Conservation (phyloP, 345 rosid genomes). For the Salix viminalis region DNA sequence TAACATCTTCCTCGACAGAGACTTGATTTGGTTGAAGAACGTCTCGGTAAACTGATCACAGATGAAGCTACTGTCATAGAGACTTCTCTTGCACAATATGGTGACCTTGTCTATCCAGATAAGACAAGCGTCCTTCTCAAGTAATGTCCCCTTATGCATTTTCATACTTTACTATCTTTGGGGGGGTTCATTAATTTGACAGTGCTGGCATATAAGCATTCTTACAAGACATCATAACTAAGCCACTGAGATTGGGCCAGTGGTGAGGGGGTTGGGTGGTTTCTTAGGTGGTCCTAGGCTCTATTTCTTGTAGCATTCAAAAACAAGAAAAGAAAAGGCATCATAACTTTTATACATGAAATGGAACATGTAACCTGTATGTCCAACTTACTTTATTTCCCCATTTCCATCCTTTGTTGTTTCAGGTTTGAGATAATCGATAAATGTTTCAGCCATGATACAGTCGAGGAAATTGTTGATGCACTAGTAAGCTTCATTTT, state of each 20-base stretch:
- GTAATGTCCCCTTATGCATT: conserved; percentile 33
- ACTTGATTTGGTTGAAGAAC: conserved; percentile 68
- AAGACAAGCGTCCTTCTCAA: conserved; percentile 53
- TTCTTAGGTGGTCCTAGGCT: not conserved
- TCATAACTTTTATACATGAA: not conserved
- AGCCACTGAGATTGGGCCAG: not conserved
- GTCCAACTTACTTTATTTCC: not conserved
- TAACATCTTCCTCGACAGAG: conserved; percentile 42
- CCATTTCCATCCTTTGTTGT: not conserved
- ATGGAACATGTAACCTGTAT: not conserved
- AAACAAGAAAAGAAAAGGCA: not conserved
- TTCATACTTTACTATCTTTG: not conserved
- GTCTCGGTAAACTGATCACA: conserved; percentile 68
- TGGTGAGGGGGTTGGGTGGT: not conserved
- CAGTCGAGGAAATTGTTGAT: conserved; percentile 78
- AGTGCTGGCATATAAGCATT: not conserved
- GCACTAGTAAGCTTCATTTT: conserved; percentile 56
- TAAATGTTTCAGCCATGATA: conserved; percentile 75
- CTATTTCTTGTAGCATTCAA: not conserved
- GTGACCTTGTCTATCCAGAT: conserved; percentile 79
- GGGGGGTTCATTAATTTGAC: not conserved
- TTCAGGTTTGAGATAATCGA: conserved; percentile 75
- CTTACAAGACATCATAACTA: not conserved
- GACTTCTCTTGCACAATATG: conserved; percentile 77
- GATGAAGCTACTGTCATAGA: conserved; percentile 76